These are phyloP conservation scores for Lentinus tigrinus DNA, from an alignment of 768 basidiomycete genomes.

Conservation along the genomic window DNA sequence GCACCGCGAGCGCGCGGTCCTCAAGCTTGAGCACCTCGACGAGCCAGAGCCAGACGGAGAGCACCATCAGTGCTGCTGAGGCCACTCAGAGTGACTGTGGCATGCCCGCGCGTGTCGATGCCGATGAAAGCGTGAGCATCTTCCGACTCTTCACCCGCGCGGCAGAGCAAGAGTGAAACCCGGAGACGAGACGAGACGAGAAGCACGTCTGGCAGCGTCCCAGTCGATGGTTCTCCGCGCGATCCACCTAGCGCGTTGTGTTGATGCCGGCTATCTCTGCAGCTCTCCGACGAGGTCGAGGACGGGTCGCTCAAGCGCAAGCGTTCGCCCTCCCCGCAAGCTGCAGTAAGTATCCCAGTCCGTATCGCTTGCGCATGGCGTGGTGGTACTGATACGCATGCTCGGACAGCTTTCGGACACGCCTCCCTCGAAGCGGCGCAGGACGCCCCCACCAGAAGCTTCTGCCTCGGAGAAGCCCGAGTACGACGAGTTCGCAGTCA, in stretches of 20 bases:
- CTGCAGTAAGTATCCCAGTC: background rate
- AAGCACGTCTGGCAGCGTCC: background rate
- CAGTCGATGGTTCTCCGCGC: background rate
- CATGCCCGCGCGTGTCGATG: background rate
- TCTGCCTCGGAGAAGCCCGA: background rate
- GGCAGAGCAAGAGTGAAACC: background rate
- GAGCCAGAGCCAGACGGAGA: background rate
- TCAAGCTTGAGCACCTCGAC: background rate
- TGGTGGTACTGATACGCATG: background rate
- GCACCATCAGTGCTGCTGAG: slow-evolving; percentile 1
- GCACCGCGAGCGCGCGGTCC: slow-evolving; percentile 10
- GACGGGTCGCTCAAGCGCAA: slow-evolving; percentile 27
- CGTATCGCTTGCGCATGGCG: background rate
- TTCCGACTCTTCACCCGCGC: background rate
- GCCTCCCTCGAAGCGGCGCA: slow-evolving; percentile 21
- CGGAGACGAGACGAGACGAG: background rate
- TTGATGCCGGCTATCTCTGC: background rate
- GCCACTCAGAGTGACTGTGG: background rate
- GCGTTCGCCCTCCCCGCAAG: background rate
- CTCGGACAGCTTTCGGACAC: background rate
- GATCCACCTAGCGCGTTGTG: background rate
- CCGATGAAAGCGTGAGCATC: slow-evolving; percentile 12
- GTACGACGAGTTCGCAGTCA: background rate
- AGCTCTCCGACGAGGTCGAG: slow-evolving; percentile 21
- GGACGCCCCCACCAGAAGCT: slow-evolving; percentile 12